Percentiles rank a stretch among this genome's conserved stretches.
These are phyloP conservation scores for Xylaria arbuscula DNA, from an alignment of 2,329 filamentous ascomycete genomes.

Conservation along the genomic window DNA sequence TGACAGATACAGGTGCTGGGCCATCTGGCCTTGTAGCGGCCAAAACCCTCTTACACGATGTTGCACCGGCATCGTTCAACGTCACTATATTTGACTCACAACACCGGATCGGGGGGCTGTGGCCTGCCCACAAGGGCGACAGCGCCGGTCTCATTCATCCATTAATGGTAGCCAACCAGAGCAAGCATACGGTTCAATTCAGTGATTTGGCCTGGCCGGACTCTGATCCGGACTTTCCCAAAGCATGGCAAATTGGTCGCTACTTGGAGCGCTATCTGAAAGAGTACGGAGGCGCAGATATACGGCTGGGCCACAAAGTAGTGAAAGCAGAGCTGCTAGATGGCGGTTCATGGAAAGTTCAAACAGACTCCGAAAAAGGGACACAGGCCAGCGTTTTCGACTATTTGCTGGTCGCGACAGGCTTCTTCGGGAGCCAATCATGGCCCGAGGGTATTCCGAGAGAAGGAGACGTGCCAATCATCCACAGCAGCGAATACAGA, in stretches of 20 bases:
- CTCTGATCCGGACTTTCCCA: conserved; percentile 72
- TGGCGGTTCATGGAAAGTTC: conserved; percentile 56
- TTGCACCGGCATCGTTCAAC: conserved; percentile 65
- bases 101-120: conserved; percentile 78
- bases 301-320: conserved; percentile 64
- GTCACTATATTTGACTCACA: conserved; percentile 78
- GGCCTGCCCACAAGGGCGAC: conserved; percentile 68
- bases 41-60: conserved; percentile 76
- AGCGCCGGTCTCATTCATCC: conserved; percentile 68
- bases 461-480: conserved; percentile 58
- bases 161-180: conserved; percentile 79
- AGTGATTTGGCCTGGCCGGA: conserved; percentile 78
- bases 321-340: conserved; percentile 53
- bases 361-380: conserved; percentile 50
- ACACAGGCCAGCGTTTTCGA: conserved; percentile 70
- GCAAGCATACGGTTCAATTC: conserved; percentile 78
- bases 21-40: conserved; percentile 76
- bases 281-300: conserved; percentile 61
- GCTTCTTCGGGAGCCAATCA: conserved; percentile 76
- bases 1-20: conserved; percentile 66
- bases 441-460: conserved; percentile 59
- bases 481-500: conserved; percentile 77
- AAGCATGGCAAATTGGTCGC: conserved; percentile 78
- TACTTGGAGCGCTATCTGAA: conserved; percentile 75
- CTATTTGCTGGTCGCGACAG: conserved; percentile 76